phyloP scores from a whole-genome alignment of 2,329 filamentous ascomycete species.

The Sclerotinia nivalis region DNA sequence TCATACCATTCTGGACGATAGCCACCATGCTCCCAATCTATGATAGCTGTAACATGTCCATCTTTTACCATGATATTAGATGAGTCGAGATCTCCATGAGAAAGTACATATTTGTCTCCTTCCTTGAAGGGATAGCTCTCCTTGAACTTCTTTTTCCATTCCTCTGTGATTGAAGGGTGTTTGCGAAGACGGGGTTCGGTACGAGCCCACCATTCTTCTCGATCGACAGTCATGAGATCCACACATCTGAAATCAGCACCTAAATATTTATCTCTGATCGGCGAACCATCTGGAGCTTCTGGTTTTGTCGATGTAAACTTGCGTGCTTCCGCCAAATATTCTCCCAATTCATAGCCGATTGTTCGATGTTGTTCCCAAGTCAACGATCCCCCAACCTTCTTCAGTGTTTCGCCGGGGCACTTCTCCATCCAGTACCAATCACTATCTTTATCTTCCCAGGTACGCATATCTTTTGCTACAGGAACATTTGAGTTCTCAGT shows the following conservation, averaged over 20 bases:
- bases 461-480: background rate
- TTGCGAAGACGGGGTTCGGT: background rate
- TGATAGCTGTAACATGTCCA: conserved; percentile 10
- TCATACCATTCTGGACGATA: conserved; percentile 14
- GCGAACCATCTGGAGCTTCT: background rate
- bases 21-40: conserved; percentile 13
- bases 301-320: conserved; percentile 14
- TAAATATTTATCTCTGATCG: background rate
- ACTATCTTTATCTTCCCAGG: conserved; percentile 1
- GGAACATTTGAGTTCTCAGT: background rate
- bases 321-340: conserved; percentile 4
- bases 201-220: conserved; percentile 11
- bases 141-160: background rate
- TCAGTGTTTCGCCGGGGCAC: background rate
- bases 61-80: conserved; percentile 8
- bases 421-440: background rate
- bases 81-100: background rate
- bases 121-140: background rate
- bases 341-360: background rate
- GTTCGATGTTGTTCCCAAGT: background rate
- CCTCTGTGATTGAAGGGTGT: rapidly evolving
- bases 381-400: rapidly evolving
- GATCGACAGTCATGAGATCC: background rate
- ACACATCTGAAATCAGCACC: rapidly evolving
- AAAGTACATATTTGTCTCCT: conserved; percentile 3